Conservation (phyloP, 345 rosid genomes). For the Populus pruinosa region DNA sequence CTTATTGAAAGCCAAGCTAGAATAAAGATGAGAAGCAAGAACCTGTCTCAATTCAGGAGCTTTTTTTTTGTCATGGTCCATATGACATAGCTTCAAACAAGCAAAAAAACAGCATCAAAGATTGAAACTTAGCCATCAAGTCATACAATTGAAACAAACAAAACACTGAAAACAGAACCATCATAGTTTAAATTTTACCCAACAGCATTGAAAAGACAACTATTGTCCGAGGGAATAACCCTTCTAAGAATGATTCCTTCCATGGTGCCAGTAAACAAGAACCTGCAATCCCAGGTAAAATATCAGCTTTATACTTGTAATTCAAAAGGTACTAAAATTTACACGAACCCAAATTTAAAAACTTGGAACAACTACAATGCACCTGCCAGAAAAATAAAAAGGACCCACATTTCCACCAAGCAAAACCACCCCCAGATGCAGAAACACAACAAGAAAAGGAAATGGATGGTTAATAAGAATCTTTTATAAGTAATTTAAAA, state of each 20-base stretch:
- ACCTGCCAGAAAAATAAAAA: not conserved
- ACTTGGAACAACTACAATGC: not conserved
- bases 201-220: conserved; percentile 92
- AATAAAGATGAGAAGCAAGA: not conserved
- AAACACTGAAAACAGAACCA: not conserved
- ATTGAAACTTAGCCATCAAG: not conserved
- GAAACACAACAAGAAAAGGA: not conserved
- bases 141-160: not conserved
- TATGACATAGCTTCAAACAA: conserved; percentile 54
- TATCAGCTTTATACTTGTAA: not conserved
- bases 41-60: conserved; percentile 53
- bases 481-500: not conserved
- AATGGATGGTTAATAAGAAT: not conserved
- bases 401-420: not conserved
- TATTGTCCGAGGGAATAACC: conserved; percentile 93
- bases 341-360: not conserved
- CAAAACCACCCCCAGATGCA: not conserved
- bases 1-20: not conserved
- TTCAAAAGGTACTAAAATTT: not conserved
- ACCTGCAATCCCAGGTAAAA: conserved; percentile 6
- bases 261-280: conserved; percentile 2
- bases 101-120: not conserved
- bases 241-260: conserved; percentile 77
- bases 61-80: conserved; percentile 76
- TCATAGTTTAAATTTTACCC: conserved; percentile 44